Evolutionary conservation across 768 basidiomycete species (phyloP), one percentile per base, ranked within the genome.

Genomic region (Chalciporus pseudorubinellus): DNA sequence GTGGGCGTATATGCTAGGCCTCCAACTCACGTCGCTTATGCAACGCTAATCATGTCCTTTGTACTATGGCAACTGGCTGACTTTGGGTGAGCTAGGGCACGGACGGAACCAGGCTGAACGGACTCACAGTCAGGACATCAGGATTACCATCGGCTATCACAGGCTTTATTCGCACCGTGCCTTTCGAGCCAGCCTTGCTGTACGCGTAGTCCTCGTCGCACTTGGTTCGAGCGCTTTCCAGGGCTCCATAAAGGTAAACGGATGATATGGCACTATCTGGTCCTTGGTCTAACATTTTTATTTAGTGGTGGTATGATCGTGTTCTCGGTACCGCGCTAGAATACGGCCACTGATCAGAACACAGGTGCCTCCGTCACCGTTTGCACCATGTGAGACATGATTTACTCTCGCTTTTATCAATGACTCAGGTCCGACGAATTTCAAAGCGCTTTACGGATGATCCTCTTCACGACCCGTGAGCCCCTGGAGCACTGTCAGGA

Each of bases 111-210:
- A 28, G 39, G 20, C n/a, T 50, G 29, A 34, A 34, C 14, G 16
- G 18, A 34, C 47, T 43, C 39, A 31, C 46, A 40, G 24, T 22
- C 34, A 39, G n/a, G 31, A 28, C 51, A 31, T 10, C 51, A 87
- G 87, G 2, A 81, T 90, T 43, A 89, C 84, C 3, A 74, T 87
- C 57, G 88, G 88, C 1, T 90, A 90, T 63, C 88, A 90, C 62
- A 77, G 88, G 33, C 68, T 91, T n/a, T 89, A 85, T 68, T 87
- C 87, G 6, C 89, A 90, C 60, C 77, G 80, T 4, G 76, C 87
- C 2, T 89, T 87, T 65, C 76, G 76, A 18, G 87, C 87, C 5
- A 70, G 70, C 1, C 50, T 78, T 16, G 73, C 72, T 10, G 78
- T 87, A 36, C 76, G 87, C 11, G 57, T 83, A 6, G 66, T 78